Conservation (phyloP, 805 yeast genomes). For the Yamadazyma paraphyllophila region DNA sequence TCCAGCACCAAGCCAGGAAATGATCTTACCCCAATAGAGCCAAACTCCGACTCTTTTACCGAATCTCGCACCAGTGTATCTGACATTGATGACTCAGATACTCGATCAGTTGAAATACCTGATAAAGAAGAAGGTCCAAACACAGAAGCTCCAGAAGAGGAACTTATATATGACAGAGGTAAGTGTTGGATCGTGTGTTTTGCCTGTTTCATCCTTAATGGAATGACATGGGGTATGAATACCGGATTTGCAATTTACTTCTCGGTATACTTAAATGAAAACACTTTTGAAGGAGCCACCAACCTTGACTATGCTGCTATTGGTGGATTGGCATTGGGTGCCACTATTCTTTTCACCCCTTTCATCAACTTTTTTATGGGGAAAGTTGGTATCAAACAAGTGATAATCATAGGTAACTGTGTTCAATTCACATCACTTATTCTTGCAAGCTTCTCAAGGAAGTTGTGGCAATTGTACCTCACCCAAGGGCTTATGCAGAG, state of each 20-base stretch:
- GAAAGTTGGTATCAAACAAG: slow-evolving; percentile 37
- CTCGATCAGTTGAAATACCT: background rate
- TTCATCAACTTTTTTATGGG: slow-evolving; percentile 47
- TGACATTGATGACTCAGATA: slow-evolving; percentile 3
- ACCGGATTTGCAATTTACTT: slow-evolving; percentile 64
- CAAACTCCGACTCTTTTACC: background rate
- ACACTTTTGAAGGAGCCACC: slow-evolving; percentile 53
- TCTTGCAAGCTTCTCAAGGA: slow-evolving; percentile 53
- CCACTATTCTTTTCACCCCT: slow-evolving; percentile 53
- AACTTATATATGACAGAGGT: slow-evolving; percentile 51
- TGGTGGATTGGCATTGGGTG: slow-evolving; percentile 65
- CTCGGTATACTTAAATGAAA: slow-evolving; percentile 50
- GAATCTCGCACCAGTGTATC: background rate
- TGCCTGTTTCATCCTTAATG: slow-evolving; percentile 50
- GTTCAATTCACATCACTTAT: slow-evolving; percentile 54
- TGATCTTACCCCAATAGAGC: background rate
- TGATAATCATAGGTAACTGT: slow-evolving; percentile 46
- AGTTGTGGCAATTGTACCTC: slow-evolving; percentile 63
- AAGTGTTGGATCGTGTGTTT: slow-evolving; percentile 64
- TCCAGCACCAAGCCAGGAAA: too few species aligned
- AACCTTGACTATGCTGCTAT: slow-evolving; percentile 61
- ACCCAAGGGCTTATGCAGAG: slow-evolving; percentile 70
- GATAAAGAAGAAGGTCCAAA: slow-evolving; percentile 3
- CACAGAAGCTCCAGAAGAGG: slow-evolving; percentile 1
- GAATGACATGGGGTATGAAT: slow-evolving; percentile 74